These are phyloP conservation scores for Backusella tarrabulga DNA, from an alignment of 192 early-diverging fungal species.

Conservation along the genomic window DNA sequence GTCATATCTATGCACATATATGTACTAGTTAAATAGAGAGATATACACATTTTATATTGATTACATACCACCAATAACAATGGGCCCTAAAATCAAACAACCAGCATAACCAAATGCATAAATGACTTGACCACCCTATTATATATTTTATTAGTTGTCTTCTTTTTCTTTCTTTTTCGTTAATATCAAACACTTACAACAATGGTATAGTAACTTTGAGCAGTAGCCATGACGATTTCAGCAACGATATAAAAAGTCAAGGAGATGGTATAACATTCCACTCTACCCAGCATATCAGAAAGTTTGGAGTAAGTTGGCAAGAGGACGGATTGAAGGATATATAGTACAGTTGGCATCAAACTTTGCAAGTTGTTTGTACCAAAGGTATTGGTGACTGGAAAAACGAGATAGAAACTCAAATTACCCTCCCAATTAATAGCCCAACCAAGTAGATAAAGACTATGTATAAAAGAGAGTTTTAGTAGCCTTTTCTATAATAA, in stretches of 20 bases:
- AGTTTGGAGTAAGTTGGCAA: conserved; percentile 20
- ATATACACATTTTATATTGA: not conserved
- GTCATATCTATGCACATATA: conserved; percentile 14
- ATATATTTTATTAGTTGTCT: not conserved
- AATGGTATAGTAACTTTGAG: conserved; percentile 3
- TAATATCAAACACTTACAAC: not conserved
- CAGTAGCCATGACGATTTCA: not conserved
- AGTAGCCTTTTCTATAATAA: not conserved
- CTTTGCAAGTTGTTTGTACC: conserved; percentile 11
- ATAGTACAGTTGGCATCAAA: conserved; percentile 14
- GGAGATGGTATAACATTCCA: conserved; percentile 6
- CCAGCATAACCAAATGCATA: conserved; percentile 29
- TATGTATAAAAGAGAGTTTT: not conserved
- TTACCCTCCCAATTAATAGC: conserved; percentile 13
- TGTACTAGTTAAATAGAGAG: not conserved
- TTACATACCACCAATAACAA: conserved; percentile 15
- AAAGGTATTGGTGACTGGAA: conserved; percentile 10
- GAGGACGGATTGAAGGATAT: conserved; percentile 18
- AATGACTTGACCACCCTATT: conserved; percentile 26
- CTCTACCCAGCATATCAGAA: conserved; percentile 22
- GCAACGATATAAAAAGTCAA: conserved; percentile 4
- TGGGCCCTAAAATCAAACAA: conserved; percentile 9
- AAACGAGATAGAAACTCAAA: not conserved
- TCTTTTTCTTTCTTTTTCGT: not conserved
- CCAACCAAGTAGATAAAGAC: conserved; percentile 12